Evolutionary conservation across 495 filamentous ascomycete genomes (phyloP).

Genomic region (Hypoxylon rickii): DNA sequence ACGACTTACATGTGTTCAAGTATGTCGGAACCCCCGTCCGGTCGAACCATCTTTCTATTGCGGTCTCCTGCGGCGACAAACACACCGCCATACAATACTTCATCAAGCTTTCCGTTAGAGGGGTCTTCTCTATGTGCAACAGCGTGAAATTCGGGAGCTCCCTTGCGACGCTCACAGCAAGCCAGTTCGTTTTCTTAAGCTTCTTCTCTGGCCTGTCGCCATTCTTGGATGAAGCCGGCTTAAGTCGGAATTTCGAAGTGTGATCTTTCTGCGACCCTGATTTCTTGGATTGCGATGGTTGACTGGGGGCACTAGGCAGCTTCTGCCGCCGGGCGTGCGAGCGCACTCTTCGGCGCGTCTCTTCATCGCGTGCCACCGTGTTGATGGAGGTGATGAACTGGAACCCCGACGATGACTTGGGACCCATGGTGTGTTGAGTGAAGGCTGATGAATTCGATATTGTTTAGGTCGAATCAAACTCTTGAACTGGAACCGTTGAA

Average conservation of each 20-base stretch:
- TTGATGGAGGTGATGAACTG: conserved; percentile 43
- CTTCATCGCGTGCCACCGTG: conserved; percentile 40
- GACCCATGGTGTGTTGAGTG: conserved; percentile 10
- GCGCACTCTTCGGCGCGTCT: conserved; percentile 38
- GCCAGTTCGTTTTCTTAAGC: conserved; percentile 31
- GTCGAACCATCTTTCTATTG: conserved; percentile 38
- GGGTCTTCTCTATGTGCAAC: conserved; percentile 38
- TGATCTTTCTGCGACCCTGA: conserved; percentile 37
- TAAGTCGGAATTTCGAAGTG: conserved; percentile 39
- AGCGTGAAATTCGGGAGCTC: conserved; percentile 38
- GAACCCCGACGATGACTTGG: conserved; percentile 23
- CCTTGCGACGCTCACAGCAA: conserved; percentile 33
- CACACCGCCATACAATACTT: conserved; percentile 42
- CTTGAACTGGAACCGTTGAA: conserved; percentile 4
- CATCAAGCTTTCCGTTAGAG: conserved; percentile 35
- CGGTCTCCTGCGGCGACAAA: conserved; percentile 34
- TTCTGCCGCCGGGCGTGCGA: conserved; percentile 39
- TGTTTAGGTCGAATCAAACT: background rate
- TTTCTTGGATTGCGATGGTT: conserved; percentile 31
- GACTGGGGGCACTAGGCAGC: conserved; percentile 28
- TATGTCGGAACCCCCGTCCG: conserved; percentile 35
- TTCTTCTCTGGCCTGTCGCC: conserved; percentile 19
- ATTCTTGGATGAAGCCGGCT: conserved; percentile 13
- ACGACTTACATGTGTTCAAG: conserved; percentile 36
- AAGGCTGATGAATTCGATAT: background rate